phyloP scores from a whole-genome alignment of 2,329 filamentous ascomycete genomes.

The Aspergillus ibericus region DNA sequence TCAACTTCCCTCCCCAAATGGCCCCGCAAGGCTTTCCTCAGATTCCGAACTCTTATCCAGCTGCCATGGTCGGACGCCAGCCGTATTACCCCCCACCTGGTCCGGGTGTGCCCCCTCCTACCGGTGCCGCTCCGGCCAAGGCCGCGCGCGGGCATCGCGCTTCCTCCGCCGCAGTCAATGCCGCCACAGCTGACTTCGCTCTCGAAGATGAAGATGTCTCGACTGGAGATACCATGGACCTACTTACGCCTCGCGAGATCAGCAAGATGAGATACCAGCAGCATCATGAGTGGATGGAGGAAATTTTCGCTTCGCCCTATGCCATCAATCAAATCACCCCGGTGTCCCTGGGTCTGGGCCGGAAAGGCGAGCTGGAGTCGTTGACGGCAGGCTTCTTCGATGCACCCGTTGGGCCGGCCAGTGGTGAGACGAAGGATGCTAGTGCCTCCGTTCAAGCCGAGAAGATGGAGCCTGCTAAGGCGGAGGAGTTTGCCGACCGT shows the following conservation, averaged over 20 bases:
- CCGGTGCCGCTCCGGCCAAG: constrained; percentile 31
- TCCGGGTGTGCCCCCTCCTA: constrained; percentile 27
- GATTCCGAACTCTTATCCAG: constrained; percentile 46
- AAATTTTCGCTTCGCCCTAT: constrained; percentile 89
- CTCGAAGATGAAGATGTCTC: constrained; percentile 88
- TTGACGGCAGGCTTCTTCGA: constrained; percentile 86
- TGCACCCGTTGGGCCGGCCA: constrained; percentile 44
- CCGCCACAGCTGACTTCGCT: constrained; percentile 46
- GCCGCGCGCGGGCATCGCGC: constrained; percentile 47
- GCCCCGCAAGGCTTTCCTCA: constrained; percentile 55
- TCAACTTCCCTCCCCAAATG: constrained; percentile 64
- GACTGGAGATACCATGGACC: constrained; percentile 84
- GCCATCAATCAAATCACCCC: constrained; percentile 80
- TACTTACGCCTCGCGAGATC: constrained; percentile 84
- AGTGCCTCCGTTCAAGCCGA: constrained; percentile 48
- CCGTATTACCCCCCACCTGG: constrained; percentile 36
- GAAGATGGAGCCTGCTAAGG: constrained; percentile 71
- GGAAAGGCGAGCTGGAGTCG: constrained; percentile 75
- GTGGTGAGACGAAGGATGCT: constrained; percentile 31
- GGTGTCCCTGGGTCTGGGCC: constrained; percentile 80
- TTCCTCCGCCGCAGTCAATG: constrained; percentile 37
- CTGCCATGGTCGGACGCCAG: constrained; percentile 38
- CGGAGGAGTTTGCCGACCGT: constrained; percentile 79
- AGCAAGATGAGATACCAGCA: constrained; percentile 84
- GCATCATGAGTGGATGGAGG: constrained; percentile 99